Conservation (phyloP, 2,329 filamentous ascomycete species). For the Rhinocladiella mackenziei region DNA sequence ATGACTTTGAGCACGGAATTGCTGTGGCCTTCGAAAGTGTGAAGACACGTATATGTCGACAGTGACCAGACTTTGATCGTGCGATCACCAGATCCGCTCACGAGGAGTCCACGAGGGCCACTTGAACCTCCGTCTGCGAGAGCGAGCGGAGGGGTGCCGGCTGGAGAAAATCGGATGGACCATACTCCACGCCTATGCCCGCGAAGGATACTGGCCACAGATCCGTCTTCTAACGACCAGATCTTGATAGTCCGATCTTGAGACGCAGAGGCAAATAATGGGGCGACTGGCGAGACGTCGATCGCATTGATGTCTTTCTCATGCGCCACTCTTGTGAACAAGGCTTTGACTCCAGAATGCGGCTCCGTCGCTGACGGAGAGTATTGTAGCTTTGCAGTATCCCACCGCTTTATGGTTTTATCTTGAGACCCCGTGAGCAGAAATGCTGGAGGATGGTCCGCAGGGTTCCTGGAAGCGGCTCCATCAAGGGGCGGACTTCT, state of each 20-base stretch:
- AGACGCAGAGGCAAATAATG: slow-evolving; percentile 91
- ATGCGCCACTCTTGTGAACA: slow-evolving; percentile 90
- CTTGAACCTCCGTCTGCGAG: slow-evolving; percentile 68
- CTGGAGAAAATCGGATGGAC: slow-evolving; percentile 86
- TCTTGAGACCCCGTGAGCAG: slow-evolving; percentile 92
- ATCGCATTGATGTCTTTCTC: slow-evolving; percentile 99
- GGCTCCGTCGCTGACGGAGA: slow-evolving; percentile 38
- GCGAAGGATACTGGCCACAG: slow-evolving; percentile 82
- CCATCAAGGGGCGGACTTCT: slow-evolving; percentile 64
- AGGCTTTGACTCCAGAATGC: slow-evolving; percentile 48
- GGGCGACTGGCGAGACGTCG: slow-evolving; percentile 67
- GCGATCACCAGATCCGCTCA: slow-evolving; percentile 93
- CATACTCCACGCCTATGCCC: slow-evolving; percentile 95
- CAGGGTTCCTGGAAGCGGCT: slow-evolving; percentile 68
- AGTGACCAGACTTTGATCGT: slow-evolving; percentile 94
- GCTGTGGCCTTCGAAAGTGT: slow-evolving; percentile 93
- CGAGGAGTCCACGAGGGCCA: slow-evolving; percentile 69
- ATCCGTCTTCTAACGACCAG: slow-evolving; percentile 85
- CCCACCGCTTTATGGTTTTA: slow-evolving; percentile 92
- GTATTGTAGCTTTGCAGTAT: slow-evolving; percentile 62
- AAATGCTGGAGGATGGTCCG: slow-evolving; percentile 76
- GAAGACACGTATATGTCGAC: slow-evolving; percentile 82
- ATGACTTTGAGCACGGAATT: slow-evolving; percentile 92
- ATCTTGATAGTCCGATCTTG: slow-evolving; percentile 97
- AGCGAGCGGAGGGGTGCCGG: slow-evolving; percentile 67